phyloP scores from a whole-genome alignment of 2,329 filamentous ascomycete genomes.

The Fonsecaea monophora region DNA sequence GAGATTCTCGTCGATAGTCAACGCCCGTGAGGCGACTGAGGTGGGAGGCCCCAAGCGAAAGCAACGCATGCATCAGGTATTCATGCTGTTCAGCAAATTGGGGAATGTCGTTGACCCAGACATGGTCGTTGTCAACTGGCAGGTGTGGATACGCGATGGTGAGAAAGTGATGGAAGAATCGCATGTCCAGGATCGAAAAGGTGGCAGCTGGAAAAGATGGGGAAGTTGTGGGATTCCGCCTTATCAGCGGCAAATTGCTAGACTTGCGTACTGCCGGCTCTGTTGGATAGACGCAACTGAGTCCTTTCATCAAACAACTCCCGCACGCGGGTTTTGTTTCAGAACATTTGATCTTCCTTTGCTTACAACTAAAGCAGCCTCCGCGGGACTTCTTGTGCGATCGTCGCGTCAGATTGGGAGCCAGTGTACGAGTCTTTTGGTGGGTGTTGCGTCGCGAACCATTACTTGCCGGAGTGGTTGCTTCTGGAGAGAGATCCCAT shows the following conservation, averaged over 20 bases:
- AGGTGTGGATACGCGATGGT: constrained; percentile 65
- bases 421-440: constrained; percentile 37
- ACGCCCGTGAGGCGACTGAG: constrained; percentile 52
- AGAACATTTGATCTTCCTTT: constrained; percentile 56
- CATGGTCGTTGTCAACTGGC: constrained; percentile 68
- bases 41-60: constrained; percentile 72
- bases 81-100: constrained; percentile 72
- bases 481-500: constrained; percentile 29
- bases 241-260: constrained; percentile 30
- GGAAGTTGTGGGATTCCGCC: constrained; percentile 38
- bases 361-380: constrained; percentile 52
- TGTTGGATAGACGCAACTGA: constrained; percentile 44
- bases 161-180: constrained; percentile 62
- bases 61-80: constrained; percentile 73
- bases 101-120: constrained; percentile 72
- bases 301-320: constrained; percentile 47
- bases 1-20: constrained; percentile 63
- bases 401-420: constrained; percentile 40
- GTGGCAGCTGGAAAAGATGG: constrained; percentile 33
- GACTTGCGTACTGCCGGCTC: constrained; percentile 29
- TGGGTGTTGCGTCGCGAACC: constrained; percentile 12
- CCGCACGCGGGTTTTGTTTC: constrained; percentile 49
- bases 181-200: constrained; percentile 56
- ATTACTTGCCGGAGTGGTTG: constrained; percentile 12
- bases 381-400: constrained; percentile 51